Conservation (phyloP, 2,329 filamentous ascomycete species). For the Macrophomina tecta region DNA sequence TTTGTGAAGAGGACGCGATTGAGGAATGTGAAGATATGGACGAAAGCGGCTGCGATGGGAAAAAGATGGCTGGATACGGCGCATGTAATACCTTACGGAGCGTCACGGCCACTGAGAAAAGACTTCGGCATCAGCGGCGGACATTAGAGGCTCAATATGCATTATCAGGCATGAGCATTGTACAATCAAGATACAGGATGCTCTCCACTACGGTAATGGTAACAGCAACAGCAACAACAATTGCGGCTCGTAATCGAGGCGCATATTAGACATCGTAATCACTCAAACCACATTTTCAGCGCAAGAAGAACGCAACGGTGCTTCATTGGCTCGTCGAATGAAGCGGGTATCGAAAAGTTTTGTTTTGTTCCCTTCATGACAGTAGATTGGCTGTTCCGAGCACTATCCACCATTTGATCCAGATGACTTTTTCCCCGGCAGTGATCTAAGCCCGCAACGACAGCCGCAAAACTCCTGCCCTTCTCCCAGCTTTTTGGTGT, state of each 20-base stretch:
- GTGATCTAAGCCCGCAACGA: constrained; percentile 18
- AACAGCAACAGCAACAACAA: too few relatives aligned
- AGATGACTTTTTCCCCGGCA: constrained; percentile 28
- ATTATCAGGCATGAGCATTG: constrained; percentile 5
- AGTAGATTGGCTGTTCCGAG: constrained; percentile 30
- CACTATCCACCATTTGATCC: constrained; percentile 27
- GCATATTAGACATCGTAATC: background rate
- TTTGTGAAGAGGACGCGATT: background rate
- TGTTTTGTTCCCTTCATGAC: constrained; percentile 25
- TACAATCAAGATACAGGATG: background rate
- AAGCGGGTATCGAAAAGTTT: constrained; percentile 27
- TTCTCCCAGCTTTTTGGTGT: constrained; percentile 12
- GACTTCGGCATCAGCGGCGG: background rate
- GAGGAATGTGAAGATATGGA: background rate
- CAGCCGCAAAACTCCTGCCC: constrained; percentile 27
- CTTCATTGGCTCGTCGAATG: constrained; percentile 24
- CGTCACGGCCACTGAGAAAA: too few relatives aligned
- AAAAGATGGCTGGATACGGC: background rate
- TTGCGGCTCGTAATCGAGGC: background rate
- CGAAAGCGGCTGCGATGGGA: background rate
- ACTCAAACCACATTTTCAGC: constrained; percentile 19
- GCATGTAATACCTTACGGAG: background rate
- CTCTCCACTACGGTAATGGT: background rate
- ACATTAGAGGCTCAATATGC: background rate
- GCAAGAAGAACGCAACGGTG: constrained; percentile 26